Percentiles rank a stretch among this genome's conserved stretches.
Conservation (phyloP, 805 yeast genomes). For the Zygotorulaspora florentina region DNA sequence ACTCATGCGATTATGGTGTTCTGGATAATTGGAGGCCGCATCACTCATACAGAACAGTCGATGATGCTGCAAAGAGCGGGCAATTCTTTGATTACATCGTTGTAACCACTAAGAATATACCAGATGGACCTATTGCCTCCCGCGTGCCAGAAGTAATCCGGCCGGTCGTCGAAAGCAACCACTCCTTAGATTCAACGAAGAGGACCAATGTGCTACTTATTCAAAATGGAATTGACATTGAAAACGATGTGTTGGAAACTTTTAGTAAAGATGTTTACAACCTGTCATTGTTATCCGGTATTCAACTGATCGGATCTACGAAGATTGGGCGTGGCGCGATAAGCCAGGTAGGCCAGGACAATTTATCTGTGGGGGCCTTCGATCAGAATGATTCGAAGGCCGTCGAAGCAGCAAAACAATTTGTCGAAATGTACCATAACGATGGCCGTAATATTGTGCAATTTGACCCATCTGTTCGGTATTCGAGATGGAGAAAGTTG, state of each 20-base stretch:
- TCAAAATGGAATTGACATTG: conserved; percentile 68
- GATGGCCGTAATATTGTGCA: conserved; percentile 38
- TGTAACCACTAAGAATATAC: conserved; percentile 63
- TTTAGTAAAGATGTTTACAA: conserved; percentile 38
- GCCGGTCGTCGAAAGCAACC: conserved; percentile 45
- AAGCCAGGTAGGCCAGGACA: conserved; percentile 49
- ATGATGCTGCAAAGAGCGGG: conserved; percentile 44
- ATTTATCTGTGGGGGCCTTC: conserved; percentile 49
- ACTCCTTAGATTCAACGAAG: conserved; percentile 11
- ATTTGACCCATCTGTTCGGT: conserved; percentile 43
- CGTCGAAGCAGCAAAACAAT: conserved; percentile 35
- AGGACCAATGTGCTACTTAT: conserved; percentile 50
- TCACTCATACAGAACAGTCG: conserved; percentile 42
- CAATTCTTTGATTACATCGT: conserved; percentile 52
- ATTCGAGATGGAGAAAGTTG: conserved; percentile 58
- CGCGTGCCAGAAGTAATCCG: conserved; percentile 49
- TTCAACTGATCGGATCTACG: conserved; percentile 59
- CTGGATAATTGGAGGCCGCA: conserved; percentile 55
- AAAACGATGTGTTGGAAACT: conserved; percentile 47
- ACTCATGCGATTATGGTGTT: conserved; percentile 60
- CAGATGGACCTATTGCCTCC: conserved; percentile 47
- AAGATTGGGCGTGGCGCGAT: conserved; percentile 45
- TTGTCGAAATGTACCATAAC: conserved; percentile 42
- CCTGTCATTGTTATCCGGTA: conserved; percentile 49
- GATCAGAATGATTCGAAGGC: conserved; percentile 36